These are phyloP conservation scores for Lophium mytilinum DNA, from an alignment of 495 filamentous ascomycete genomes.

Conservation along the genomic window DNA sequence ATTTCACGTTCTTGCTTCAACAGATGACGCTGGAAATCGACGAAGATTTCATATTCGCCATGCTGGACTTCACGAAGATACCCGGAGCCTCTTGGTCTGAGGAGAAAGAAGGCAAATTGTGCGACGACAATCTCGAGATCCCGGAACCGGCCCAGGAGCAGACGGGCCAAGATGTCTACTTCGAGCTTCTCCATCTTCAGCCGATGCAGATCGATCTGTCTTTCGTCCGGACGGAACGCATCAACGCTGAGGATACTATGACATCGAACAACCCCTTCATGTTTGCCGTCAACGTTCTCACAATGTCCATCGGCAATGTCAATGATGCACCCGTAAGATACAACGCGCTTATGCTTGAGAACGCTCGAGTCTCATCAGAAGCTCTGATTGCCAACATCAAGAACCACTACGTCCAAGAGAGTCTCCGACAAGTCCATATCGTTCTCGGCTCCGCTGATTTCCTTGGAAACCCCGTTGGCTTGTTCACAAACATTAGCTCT, in stretches of 20 bases:
- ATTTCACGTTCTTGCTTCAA: slow-evolving; percentile 85
- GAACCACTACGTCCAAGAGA: slow-evolving; percentile 92
- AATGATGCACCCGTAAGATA: slow-evolving; percentile 92
- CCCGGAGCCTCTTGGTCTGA: slow-evolving; percentile 90
- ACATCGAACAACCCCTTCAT: slow-evolving; percentile 85
- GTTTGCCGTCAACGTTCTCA: slow-evolving; percentile 97
- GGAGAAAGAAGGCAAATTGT: slow-evolving; percentile 71
- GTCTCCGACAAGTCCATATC: slow-evolving; percentile 90
- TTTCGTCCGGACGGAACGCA: slow-evolving; percentile 90
- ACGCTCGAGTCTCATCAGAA: slow-evolving; percentile 81
- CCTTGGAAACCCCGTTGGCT: slow-evolving; percentile 93
- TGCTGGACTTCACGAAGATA: slow-evolving; percentile 91
- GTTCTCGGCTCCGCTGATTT: slow-evolving; percentile 96
- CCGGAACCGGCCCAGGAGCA: slow-evolving; percentile 84
- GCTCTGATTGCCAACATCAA: slow-evolving; percentile 76
- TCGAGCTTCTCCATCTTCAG: slow-evolving; percentile 91
- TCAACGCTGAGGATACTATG: slow-evolving; percentile 91
- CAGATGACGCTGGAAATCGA: slow-evolving; percentile 98
- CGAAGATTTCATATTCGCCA: slow-evolving; percentile 93
- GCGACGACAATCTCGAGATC: slow-evolving; percentile 81
- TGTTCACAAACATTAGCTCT: slow-evolving; percentile 97
- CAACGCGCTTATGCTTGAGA: slow-evolving; percentile 90
- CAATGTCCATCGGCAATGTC: slow-evolving; percentile 98
- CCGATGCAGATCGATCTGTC: slow-evolving; percentile 97
- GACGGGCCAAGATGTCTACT: slow-evolving; percentile 86